These are phyloP conservation scores for Verticillium tricorpus DNA, from an alignment of 2,329 filamentous ascomycete genomes.

Conservation along the genomic window DNA sequence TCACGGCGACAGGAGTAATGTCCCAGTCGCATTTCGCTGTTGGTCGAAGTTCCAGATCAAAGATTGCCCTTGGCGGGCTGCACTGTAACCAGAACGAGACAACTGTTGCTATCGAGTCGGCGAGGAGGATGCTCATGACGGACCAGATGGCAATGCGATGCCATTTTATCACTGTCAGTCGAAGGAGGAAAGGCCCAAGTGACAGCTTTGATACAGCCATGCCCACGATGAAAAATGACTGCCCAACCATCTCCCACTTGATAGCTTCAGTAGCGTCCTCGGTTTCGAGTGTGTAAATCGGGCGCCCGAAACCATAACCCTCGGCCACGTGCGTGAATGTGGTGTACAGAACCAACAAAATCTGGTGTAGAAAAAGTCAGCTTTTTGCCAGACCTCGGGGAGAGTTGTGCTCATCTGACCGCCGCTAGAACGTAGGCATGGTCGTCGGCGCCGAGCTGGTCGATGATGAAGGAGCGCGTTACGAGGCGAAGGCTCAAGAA, in stretches of 20 bases:
- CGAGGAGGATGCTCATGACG: conserved; percentile 16
- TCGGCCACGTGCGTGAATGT: conserved; percentile 24
- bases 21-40: conserved; percentile 12
- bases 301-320: conserved; percentile 27
- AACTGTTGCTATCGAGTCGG: conserved; percentile 9
- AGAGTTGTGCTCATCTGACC: conserved; percentile 7
- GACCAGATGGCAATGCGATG: conserved; percentile 30
- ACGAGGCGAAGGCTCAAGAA: conserved; percentile 30
- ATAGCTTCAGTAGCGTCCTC: conserved; percentile 19
- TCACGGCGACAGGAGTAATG: conserved; percentile 10
- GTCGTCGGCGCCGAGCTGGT: conserved; percentile 26
- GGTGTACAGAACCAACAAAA: conserved; percentile 26
- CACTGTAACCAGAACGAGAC: conserved; percentile 16
- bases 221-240: conserved; percentile 31
- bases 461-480: conserved; percentile 25
- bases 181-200: conserved; percentile 32
- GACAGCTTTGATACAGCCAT: conserved; percentile 34
- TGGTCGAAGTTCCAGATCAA: conserved; percentile 7
- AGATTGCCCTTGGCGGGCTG: conserved; percentile 11
- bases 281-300: conserved; percentile 15
- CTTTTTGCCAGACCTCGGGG: not conserved
- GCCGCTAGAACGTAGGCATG: conserved; percentile 26
- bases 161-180: conserved; percentile 26
- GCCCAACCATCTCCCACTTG: conserved; percentile 25
- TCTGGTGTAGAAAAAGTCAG: conserved; percentile 4